phyloP scores from a whole-genome alignment of 148 eudicot genomes.

The Nepenthes mirabilis region DNA sequence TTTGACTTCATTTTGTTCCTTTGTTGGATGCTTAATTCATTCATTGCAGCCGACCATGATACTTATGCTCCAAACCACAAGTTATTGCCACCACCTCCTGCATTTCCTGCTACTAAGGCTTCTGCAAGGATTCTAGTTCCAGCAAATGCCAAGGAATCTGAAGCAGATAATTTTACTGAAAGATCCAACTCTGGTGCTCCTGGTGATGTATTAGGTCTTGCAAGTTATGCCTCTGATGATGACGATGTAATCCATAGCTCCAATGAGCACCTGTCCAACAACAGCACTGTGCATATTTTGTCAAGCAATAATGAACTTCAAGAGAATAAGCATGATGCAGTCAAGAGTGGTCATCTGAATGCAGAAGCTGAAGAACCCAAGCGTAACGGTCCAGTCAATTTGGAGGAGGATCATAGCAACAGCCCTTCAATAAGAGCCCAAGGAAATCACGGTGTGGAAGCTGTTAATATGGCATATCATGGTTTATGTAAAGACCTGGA shows the following conservation, averaged over 20 bases:
- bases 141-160: slow-evolving; percentile 29
- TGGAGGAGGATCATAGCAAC: slow-evolving; percentile 16
- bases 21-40: slow-evolving; percentile 1
- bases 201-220: slow-evolving; percentile 82
- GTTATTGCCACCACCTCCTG: slow-evolving; percentile 18
- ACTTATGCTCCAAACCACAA: slow-evolving; percentile 18
- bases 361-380: slow-evolving; percentile 17
- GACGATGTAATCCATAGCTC: slow-evolving; percentile 30
- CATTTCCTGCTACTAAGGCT: slow-evolving; percentile 41
- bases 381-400: slow-evolving; percentile 9
- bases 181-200: slow-evolving; percentile 49
- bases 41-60: slow-evolving; percentile 24
- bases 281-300: slow-evolving; percentile 7
- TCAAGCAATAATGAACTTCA: slow-evolving; percentile 13
- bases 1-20: slow-evolving; percentile 2
- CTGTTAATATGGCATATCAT: slow-evolving; percentile 12
- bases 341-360: slow-evolving; percentile 32
- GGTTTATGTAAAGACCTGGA: slow-evolving; percentile 11
- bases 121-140: slow-evolving; percentile 59
- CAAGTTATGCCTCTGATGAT: slow-evolving; percentile 78
- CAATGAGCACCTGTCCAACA: slow-evolving; percentile 6
- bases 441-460: slow-evolving; percentile 7
- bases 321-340: slow-evolving; percentile 14
- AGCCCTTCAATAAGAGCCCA: slow-evolving; percentile 10
- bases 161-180: slow-evolving; percentile 40